A percentile compares a stretch with the other conserved stretches of the same genome.
Conservation (phyloP, 2,329 filamentous ascomycete genomes). For the Venturia asperata region DNA sequence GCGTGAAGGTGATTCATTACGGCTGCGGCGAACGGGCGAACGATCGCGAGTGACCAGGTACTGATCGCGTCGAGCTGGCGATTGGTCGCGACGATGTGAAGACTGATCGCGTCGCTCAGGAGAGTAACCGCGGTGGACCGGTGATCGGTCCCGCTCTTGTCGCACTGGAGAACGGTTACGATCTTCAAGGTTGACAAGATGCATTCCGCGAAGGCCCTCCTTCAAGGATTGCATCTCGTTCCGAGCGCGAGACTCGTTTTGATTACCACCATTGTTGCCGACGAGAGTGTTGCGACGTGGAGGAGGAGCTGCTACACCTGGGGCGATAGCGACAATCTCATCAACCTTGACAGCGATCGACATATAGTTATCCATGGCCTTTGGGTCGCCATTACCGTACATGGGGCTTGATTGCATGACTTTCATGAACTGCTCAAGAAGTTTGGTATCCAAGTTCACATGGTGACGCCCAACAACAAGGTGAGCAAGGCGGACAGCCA, state of each 20-base stretch:
- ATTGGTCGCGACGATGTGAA: neutral
- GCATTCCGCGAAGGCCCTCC: constrained; percentile 2
- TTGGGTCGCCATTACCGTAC: constrained; percentile 11
- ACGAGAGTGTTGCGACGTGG: neutral
- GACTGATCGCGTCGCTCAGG: neutral
- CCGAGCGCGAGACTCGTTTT: neutral
- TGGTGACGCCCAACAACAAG: constrained; percentile 1
- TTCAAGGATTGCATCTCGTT: neutral
- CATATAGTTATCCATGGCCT: constrained; percentile 11
- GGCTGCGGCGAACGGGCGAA: neutral
- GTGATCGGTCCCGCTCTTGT: neutral
- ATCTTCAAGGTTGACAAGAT: neutral
- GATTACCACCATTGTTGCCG: neutral
- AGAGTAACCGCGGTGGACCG: neutral
- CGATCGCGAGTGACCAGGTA: neutral
- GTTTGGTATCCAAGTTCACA: constrained; percentile 1
- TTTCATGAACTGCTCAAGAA: constrained; percentile 11
- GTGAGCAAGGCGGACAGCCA: constrained; percentile 10
- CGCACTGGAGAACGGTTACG: constrained; percentile 1
- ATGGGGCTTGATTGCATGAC: neutral
- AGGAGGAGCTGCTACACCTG: neutral
- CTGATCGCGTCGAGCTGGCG: neutral
- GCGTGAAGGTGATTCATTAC: neutral
- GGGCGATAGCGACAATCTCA: neutral
- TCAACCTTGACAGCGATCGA: constrained; percentile 2